Base-by-base conservation (phyloP, 140 eudicot species). In the Ambrosia hybrid region DNA sequence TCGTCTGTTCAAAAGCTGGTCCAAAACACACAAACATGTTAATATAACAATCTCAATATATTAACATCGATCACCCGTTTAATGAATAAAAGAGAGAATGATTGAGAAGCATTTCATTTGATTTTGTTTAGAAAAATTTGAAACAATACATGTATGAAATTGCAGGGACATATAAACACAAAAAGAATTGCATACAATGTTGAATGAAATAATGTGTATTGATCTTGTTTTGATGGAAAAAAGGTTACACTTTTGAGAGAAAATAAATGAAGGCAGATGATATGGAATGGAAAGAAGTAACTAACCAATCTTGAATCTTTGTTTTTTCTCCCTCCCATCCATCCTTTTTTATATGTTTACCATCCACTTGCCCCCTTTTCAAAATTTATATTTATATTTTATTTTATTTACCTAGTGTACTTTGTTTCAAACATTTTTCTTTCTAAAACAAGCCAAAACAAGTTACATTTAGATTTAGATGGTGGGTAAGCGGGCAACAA, bases 1-100 rank as follows among this genome's bases (percentile, higher is more conserved):
- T 56, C 37, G 65, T 34, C 36, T 37, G 67, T 62, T 68, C 14
- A 83, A 51, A 17, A 37, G 38, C 68, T 76, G 56, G 71, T 78
- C 51, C 46, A 46, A 52, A 38, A 51, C 52, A 30, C 61, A 36
- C n/a, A 70, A 17, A 41, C 53, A 48, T 48, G n/a, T 48, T 48
- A 48, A 9, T 9, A 48, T 48, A 48, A 41, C 46, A 41, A 41
- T 41, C 46, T 21, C 46, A 2, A 41, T 41, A 41, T 41, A 0
- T 41, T 5, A 41, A 41, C 46, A 41, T 41, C 46, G 8, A 41
- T 41, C 46, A 41, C 8, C 8, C 46, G 8, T 41, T 6, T 41
- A 41, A 41, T 6, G 46, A 41, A 1, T 5, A 39, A 39, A 39
- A 7, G 45, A 4, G 45, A 4, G 46, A 1, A 6, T 41, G 46